A percentile compares a stretch with the other conserved stretches of the same genome.
These are phyloP conservation scores for Tolypocladium capitatum DNA, from an alignment of 2,329 filamentous ascomycete species.

Conservation along the genomic window DNA sequence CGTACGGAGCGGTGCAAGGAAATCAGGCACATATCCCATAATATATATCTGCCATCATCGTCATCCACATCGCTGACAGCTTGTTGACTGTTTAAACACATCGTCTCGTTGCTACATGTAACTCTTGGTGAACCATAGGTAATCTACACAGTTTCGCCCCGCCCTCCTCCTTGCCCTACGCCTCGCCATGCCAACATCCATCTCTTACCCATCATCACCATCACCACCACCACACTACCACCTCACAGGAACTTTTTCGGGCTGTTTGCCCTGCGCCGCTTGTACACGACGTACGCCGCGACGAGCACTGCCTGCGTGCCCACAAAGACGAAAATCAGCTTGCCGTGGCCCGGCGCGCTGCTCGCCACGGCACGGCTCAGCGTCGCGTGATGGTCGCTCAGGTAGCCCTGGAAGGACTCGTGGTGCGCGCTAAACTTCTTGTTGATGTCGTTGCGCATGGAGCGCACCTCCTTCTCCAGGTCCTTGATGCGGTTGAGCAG, in stretches of 20 bases:
- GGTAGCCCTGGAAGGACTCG: constrained; percentile 36
- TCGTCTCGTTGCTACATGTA: neutral
- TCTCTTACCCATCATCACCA: constrained; percentile 6
- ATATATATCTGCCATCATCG: neutral
- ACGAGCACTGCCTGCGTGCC: constrained; percentile 61
- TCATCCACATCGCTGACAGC: neutral
- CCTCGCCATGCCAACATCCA: neutral
- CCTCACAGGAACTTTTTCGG: constrained; percentile 83
- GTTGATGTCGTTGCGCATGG: constrained; percentile 40
- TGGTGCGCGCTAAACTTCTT: constrained; percentile 37
- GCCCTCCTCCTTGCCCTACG: no score
- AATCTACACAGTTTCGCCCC: no score
- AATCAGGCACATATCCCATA: neutral
- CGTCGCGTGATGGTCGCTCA: constrained; percentile 35
- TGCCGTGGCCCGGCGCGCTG: constrained; percentile 34
- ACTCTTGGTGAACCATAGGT: neutral
- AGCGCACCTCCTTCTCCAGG: constrained; percentile 45
- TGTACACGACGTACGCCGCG: constrained; percentile 62
- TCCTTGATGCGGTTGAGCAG: constrained; percentile 33
- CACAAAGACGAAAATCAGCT: constrained; percentile 56
- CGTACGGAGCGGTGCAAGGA: neutral
- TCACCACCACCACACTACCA: constrained; percentile 31
- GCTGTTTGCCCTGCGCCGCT: constrained; percentile 57
- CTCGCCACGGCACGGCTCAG: constrained; percentile 35
- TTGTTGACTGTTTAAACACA: neutral